Conservation (phyloP, 2,329 filamentous ascomycete genomes). For the Cordyceps cicadae region DNA sequence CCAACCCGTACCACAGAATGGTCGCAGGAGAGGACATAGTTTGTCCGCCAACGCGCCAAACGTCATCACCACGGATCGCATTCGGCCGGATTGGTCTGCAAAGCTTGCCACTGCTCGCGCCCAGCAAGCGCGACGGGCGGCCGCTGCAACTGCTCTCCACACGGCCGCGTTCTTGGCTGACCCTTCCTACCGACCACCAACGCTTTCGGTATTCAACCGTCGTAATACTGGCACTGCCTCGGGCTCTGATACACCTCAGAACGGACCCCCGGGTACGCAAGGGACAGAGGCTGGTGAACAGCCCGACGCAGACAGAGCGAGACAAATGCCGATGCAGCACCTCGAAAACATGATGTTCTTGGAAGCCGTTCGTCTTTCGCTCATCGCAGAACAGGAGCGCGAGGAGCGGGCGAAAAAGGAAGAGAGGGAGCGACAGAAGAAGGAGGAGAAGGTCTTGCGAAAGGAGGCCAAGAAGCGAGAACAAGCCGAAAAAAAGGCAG, state of each 20-base stretch:
- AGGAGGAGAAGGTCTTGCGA: conserved; percentile 44
- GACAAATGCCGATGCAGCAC: conserved; percentile 62
- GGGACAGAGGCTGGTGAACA: conserved; percentile 19
- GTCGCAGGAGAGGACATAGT: conserved; percentile 44
- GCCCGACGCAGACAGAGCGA: conserved; percentile 19
- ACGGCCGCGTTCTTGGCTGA: conserved; percentile 90
- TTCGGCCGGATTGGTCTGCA: conserved; percentile 89
- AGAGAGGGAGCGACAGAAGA: conserved; percentile 73
- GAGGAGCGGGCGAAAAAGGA: conserved; percentile 60
- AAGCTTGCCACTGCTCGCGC: conserved; percentile 80
- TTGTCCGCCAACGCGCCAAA: conserved; percentile 75
- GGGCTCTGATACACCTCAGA: conserved; percentile 19
- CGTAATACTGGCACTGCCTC: conserved; percentile 33
- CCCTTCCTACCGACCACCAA: conserved; percentile 45
- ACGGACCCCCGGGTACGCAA: conserved; percentile 13
- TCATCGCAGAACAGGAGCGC: conserved; percentile 88
- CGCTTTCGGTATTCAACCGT: conserved; percentile 47
- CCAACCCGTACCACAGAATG: conserved; percentile 27
- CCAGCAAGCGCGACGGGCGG: conserved; percentile 76
- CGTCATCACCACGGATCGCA: conserved; percentile 85
- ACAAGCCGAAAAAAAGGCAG: conserved; percentile 73
- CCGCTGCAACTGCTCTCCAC: conserved; percentile 87
- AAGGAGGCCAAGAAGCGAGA: conserved; percentile 82
- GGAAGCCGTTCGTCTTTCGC: conserved; percentile 83
- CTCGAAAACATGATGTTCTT: conserved; percentile 98